phyloP scores from a whole-genome alignment of 192 early-diverging fungal genomes.

The Lobosporangium transversale region DNA sequence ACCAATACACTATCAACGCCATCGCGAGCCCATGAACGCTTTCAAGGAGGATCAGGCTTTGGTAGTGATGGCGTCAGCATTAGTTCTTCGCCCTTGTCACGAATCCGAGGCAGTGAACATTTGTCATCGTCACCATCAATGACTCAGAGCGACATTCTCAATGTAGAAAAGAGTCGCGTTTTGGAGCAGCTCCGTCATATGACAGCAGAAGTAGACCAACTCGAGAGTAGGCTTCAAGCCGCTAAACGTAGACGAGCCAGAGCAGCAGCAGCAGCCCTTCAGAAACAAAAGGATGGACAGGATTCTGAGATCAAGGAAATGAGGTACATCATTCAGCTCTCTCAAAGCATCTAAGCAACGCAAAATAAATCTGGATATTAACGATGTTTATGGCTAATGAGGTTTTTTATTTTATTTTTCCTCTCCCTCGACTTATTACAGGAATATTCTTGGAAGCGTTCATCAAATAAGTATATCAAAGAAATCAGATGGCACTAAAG shows the following conservation, averaged over 20 bases:
- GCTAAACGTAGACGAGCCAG: constrained; percentile 23
- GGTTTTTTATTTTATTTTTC: background rate
- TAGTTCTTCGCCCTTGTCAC: background rate
- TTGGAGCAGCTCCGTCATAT: constrained; percentile 30
- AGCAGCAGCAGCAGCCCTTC: constrained; percentile 12
- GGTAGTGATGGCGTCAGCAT: too few species aligned
- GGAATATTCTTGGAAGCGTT: constrained; percentile 33
- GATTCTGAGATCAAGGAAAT: constrained; percentile 38
- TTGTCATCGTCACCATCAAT: background rate
- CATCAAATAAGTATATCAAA: constrained; percentile 19
- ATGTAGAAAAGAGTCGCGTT: constrained; percentile 39
- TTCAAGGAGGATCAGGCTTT: background rate
- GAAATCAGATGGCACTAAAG: background rate
- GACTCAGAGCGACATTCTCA: constrained; percentile 11
- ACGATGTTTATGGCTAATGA: too few species aligned
- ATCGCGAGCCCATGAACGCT: background rate
- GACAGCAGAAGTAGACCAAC: constrained; percentile 24
- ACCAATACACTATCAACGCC: background rate
- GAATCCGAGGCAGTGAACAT: background rate
- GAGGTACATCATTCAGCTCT: constrained; percentile 12
- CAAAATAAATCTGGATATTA: too few species aligned
- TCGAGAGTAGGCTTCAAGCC: constrained; percentile 32
- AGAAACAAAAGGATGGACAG: constrained; percentile 38
- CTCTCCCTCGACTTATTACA: background rate
- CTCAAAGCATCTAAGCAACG: too few species aligned